phyloP scores from a whole-genome alignment of 169 alveolate species.

The Plasmodium fragile region DNA sequence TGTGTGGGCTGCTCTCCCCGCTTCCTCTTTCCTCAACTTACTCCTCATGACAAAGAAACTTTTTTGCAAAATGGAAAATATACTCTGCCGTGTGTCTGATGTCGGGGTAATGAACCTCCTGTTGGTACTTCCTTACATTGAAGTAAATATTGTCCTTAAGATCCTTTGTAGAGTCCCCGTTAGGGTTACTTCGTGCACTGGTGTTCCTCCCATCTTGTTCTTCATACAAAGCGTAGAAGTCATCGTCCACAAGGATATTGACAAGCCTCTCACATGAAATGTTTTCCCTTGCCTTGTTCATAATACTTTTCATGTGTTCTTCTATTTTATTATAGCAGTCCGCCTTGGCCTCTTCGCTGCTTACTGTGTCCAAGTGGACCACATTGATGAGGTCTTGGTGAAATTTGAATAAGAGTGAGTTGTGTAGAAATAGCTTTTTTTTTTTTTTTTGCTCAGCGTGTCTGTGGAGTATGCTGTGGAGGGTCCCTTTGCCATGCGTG shows the following conservation, averaged over 20 bases:
- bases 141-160: not conserved
- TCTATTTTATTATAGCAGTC: not conserved
- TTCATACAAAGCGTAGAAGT: slow-evolving; percentile 18
- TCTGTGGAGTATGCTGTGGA: not conserved
- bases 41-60: slow-evolving; percentile 20
- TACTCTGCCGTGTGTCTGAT: slow-evolving; percentile 31
- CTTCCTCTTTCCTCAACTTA: not conserved
- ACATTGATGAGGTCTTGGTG: not conserved
- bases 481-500: not conserved
- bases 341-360: not conserved
- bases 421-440: slow-evolving; percentile 3
- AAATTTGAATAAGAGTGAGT: slow-evolving; percentile 22
- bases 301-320: slow-evolving; percentile 7
- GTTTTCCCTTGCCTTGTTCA: not conserved
- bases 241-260: slow-evolving; percentile 35
- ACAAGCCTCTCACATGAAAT: slow-evolving; percentile 5
- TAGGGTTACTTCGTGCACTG: not conserved
- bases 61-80: slow-evolving; percentile 29
- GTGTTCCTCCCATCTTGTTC: not conserved
- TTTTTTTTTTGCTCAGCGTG: not conserved
- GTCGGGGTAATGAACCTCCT: not conserved
- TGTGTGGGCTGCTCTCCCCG: not conserved
- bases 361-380: not conserved
- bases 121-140: not conserved
- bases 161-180: not conserved